Base-by-base conservation (phyloP, 495 filamentous ascomycete genomes). In the Haplographium delicatum region DNA sequence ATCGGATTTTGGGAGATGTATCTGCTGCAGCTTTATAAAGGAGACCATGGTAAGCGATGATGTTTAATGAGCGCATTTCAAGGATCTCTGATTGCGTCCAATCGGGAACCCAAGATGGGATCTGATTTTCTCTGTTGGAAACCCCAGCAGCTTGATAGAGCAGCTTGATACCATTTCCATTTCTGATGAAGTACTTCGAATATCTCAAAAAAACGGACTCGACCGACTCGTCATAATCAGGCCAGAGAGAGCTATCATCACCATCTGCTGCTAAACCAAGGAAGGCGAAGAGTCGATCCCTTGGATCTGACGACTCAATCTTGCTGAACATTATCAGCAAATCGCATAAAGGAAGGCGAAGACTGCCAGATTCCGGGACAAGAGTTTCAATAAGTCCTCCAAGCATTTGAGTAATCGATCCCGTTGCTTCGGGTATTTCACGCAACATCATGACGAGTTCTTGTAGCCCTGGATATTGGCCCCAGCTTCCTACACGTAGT, bases 231-330 rank as follows among this genome's bases (percentile, higher is more conserved):
- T 5, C 30, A 34, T 47, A 47, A 22, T 47, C 19, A 10, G 44
- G 44, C 15, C 5, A 4, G 18, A 47, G 44, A 11, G 20, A 22
- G 4, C 16, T 10, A 5, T 25, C 16, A 37, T 47, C 13, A 11
- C 27, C 13, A 24, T 47, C 30, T 2, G 8, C 8, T 9, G 30
- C 44, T n/a, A 47, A 22, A 24, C 44, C 22, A 2, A 47, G 30
- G 20, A 47, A 22, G 2, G 44, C 44, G 19, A 47, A 47, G 30
- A 47, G 30, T 37, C 44, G 28, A 28, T 47, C 44, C n/a, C 30
- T 33, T 24, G 44, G 15, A n/a, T 47, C 19, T 20, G 44, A 23
- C 8, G 44, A 5, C 4, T 47, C 5, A 20, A 9, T 22, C 18
- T 47, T 47, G 10, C 24, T 9, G 30, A 20, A 34, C 1, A 33